Base-by-base conservation (phyloP, 1,139 yeast species). In the Pichia sp. region DNA sequence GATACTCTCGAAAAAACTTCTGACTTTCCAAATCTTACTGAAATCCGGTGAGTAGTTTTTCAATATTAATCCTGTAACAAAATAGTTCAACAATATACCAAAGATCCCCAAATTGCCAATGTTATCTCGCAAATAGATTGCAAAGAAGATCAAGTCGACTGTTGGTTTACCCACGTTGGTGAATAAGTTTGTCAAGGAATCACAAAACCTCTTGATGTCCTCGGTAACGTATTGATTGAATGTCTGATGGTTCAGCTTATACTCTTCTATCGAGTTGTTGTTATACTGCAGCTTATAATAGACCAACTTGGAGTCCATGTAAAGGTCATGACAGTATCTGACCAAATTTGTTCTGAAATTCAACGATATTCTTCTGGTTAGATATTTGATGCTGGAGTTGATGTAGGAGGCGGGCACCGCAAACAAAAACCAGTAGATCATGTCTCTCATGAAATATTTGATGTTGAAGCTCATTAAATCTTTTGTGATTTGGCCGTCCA, bases 371-470 rank as follows among this genome's bases (percentile, higher is more conserved):
- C 90, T 79, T 64, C 85, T 80, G 56, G 92, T 90, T 64, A 92
- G 73, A 66, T 82, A 89, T 66, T 87, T 88, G 67, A 92, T 92
- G 57, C 95, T 92, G 50, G 96, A 87, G 70, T 92, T 92, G 29
- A 97, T 88, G 68, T 90, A 92, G 2, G 95, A 85, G 0, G 97
- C 96, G 1, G 97, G 98, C 61, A 90, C 84, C 0, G 97, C 97
- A 67, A 92, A 83, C 59, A 88, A 73, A 58, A 92, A 79, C 97
- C 97, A 92, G 69, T 87, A 87, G 11, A 82, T 78, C 69, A 92
- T 75, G 66, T 92, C 97, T 60, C 89, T 76, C 46, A 84, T 68
- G 64, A 92, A 90, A 58, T 85, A 85, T 61, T 75, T 80, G 7
- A 93, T 90, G 62, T 87, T 83, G 15, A 90, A 92, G 36, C 92